Base-by-base conservation (phyloP, 345 rosid genomes). In the Raphanus sativus region DNA sequence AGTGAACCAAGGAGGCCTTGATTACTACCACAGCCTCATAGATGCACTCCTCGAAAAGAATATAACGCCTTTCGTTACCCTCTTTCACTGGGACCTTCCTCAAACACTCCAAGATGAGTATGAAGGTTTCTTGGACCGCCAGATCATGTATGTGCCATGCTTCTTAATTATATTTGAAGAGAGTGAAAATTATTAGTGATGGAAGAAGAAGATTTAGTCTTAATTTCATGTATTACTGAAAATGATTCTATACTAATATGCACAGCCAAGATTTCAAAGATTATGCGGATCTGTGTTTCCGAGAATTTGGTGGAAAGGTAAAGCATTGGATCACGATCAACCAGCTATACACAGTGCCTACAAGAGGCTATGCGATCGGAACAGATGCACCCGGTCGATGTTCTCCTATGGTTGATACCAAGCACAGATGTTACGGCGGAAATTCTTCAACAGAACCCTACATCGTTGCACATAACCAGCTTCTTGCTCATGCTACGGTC, bases 301-400 rank as follows among this genome's bases (percentile, higher is more conserved):
- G 21, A 17, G 28, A 55, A 17, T 55, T 55, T 55, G 60, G 60
- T 17, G 60, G 60, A 55, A 55, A 55, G 12, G 60, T 55, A 17
- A 55, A 55, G 60, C 60, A 55, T 0, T 55, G 60, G 60, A 55
- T 55, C 60, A 55, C 60, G 5, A 55, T 55, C 12, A 55, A 55
- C 60, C 60, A 55, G 60, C 60, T 55, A 55, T 55, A 17, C 60
- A 55, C 60, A 55, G 60, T 55, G 5, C 60, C 60, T 55, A 55
- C 60, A 3, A 55, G 60, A 55, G 60, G 60, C 60, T 55, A 55
- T 55, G 60, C 60, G 1, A 0, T 55, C 12, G 60, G 60, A 55
- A 55, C 60, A 8, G 60, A 55, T 55, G 60, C 60, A 55, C 60
- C 60, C 0, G 60, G 60, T 17, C 28, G 60, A 55, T 55, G 60